These are phyloP conservation scores for Pyricularia sp. DNA, from an alignment of 2,329 filamentous ascomycete genomes.

Conservation along the genomic window DNA sequence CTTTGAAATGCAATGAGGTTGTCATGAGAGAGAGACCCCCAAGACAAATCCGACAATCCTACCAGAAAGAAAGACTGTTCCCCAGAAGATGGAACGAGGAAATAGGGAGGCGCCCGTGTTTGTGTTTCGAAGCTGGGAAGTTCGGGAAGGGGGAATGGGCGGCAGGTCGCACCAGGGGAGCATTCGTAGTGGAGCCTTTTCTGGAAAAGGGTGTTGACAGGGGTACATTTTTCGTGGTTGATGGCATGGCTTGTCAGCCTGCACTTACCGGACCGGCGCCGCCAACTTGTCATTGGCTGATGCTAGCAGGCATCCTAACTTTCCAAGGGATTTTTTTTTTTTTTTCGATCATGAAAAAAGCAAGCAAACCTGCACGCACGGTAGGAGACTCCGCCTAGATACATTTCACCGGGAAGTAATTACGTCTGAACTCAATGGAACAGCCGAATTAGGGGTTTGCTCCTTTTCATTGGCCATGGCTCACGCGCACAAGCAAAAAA, in stretches of 20 bases:
- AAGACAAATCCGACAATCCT: not conserved
- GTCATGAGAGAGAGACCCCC: not conserved
- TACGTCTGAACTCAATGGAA: not conserved
- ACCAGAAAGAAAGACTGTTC: not conserved
- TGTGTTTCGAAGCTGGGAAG: slow-evolving; percentile 1
- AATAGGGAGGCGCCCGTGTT: not conserved
- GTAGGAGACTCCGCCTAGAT: not conserved
- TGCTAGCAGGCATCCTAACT: not conserved
- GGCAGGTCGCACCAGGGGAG: not conserved
- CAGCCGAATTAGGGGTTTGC: not conserved
- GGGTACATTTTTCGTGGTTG: not conserved
- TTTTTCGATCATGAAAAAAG: not conserved
- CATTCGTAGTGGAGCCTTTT: not conserved
- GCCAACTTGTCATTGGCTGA: not conserved
- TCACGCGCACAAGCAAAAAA: not conserved
- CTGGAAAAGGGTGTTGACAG: not conserved
- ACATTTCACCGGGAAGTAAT: not conserved
- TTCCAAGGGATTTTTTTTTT: not conserved
- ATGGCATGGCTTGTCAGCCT: not conserved
- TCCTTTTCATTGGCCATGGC: not conserved
- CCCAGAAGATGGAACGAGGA: not conserved
- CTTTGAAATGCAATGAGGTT: not conserved
- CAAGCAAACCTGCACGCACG: not conserved
- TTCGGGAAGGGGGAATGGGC: not conserved
- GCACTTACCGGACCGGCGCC: not conserved